These are phyloP conservation scores for Fusarium sp. DNA, from an alignment of 2,329 filamentous ascomycete genomes.

Conservation along the genomic window DNA sequence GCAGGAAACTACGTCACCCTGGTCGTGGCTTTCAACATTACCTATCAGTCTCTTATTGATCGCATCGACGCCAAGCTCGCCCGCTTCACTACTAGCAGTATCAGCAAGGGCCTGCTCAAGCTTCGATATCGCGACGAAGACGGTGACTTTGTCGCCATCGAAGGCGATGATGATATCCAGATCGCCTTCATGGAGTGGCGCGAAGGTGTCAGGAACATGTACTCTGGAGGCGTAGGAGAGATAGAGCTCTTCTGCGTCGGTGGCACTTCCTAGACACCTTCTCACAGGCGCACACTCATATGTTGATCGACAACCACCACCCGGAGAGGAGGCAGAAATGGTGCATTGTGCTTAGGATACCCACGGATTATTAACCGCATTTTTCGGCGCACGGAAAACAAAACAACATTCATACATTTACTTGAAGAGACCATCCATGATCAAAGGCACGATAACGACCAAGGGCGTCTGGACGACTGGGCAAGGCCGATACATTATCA, in stretches of 20 bases:
- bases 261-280: slow-evolving; percentile 47
- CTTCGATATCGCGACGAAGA: slow-evolving; percentile 93
- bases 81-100: slow-evolving; percentile 83
- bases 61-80: slow-evolving; percentile 95
- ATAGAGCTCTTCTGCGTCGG: slow-evolving; percentile 85
- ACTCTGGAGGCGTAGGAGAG: slow-evolving; percentile 79
- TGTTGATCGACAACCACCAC: slow-evolving; percentile 6
- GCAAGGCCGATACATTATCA: slow-evolving; percentile 35
- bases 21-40: slow-evolving; percentile 95
- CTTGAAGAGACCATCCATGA: slow-evolving; percentile 33
- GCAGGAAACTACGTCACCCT: slow-evolving; percentile 87
- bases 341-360: slow-evolving; percentile 42
- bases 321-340: slow-evolving; percentile 27
- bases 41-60: slow-evolving; percentile 91
- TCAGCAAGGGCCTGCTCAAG: slow-evolving; percentile 82
- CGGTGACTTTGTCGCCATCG: slow-evolving; percentile 90
- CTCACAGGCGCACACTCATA: background rate
- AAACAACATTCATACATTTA: slow-evolving; percentile 38
- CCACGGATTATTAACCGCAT: slow-evolving; percentile 44
- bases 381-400: slow-evolving; percentile 44
- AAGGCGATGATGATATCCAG: slow-evolving; percentile 95
- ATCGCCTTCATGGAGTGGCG: slow-evolving; percentile 96
- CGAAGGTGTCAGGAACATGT: slow-evolving; percentile 67
- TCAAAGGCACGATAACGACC: slow-evolving; percentile 38
- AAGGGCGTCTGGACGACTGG: slow-evolving; percentile 36